These are phyloP conservation scores for Penicillium waksmanii DNA, from an alignment of 495 filamentous ascomycete genomes.

Conservation along the genomic window DNA sequence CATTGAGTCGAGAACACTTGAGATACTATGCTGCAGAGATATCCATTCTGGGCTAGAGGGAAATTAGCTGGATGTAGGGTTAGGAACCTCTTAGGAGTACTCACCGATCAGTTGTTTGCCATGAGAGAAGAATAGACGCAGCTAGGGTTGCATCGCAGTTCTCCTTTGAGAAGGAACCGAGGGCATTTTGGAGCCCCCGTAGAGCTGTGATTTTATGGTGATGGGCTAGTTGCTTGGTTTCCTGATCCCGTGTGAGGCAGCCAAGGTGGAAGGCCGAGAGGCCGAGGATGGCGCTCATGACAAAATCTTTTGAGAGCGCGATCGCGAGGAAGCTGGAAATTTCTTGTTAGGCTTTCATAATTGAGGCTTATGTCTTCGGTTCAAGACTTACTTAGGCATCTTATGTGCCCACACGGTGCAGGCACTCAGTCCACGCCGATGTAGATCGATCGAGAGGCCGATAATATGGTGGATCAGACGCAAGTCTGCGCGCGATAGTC, in stretches of 20 bases:
- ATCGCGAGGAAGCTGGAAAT: conserved; percentile 76
- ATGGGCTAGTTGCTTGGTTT: conserved; percentile 82
- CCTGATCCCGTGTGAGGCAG: conserved; percentile 78
- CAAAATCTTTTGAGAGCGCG: conserved; percentile 78
- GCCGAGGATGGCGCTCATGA: conserved; percentile 89
- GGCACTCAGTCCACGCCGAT: conserved; percentile 71
- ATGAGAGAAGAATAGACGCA: conserved; percentile 88
- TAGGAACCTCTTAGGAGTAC: conserved; percentile 39
- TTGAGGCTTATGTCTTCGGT: neutral
- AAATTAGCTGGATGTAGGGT: conserved; percentile 26
- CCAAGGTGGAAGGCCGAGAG: conserved; percentile 91
- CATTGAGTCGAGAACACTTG: conserved; percentile 89
- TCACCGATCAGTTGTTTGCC: conserved; percentile 97
- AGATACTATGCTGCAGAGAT: conserved; percentile 88
- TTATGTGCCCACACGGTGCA: conserved; percentile 91
- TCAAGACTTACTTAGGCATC: conserved; percentile 78
- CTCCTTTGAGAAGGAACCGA: conserved; percentile 78
- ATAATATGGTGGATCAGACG: conserved; percentile 91
- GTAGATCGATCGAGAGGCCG: conserved; percentile 80
- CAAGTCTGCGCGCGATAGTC: conserved; percentile 74
- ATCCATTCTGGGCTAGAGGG: conserved; percentile 80
- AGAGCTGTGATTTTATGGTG: conserved; percentile 84
- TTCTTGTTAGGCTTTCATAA: neutral
- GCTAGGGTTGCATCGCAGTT: conserved; percentile 93
- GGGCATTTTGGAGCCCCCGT: conserved; percentile 85